Percentiles rank a stretch among this genome's conserved stretches.
These are phyloP conservation scores for Mortierella claussenii DNA, from an alignment of 192 early-diverging fungal species.

Conservation along the genomic window DNA sequence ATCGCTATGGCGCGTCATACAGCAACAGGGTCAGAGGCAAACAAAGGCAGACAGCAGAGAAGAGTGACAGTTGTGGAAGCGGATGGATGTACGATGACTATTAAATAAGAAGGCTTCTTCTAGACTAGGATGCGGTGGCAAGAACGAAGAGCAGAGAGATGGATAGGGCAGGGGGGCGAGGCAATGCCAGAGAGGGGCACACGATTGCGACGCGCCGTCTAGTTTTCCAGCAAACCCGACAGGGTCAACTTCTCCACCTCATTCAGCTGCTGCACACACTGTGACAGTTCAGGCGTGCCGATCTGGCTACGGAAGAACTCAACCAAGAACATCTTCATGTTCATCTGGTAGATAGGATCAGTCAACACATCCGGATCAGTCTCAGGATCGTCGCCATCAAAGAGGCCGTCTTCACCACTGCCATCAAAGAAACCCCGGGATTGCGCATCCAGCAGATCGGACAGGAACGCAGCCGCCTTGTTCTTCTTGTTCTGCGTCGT, in stretches of 20 bases:
- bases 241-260: slow-evolving; percentile 12
- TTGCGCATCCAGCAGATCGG: neutral
- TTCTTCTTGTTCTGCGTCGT: neutral
- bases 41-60: too few relatives aligned
- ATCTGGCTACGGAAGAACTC: slow-evolving; percentile 59
- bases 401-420: slow-evolving; percentile 30
- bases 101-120: too few relatives aligned
- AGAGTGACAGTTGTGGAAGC: too few relatives aligned
- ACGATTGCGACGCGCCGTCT: too few relatives aligned
- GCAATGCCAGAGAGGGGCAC: too few relatives aligned
- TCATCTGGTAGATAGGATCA: slow-evolving; percentile 70
- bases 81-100: too few relatives aligned
- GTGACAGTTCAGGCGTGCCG: slow-evolving; percentile 5
- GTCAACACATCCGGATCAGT: slow-evolving; percentile 70
- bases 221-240: neutral
- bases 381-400: too few relatives aligned
- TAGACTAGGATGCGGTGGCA: too few relatives aligned
- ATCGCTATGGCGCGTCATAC: too few relatives aligned
- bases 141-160: too few relatives aligned
- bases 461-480: neutral
- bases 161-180: too few relatives aligned
- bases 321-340: slow-evolving; percentile 66
- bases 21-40: too few relatives aligned
- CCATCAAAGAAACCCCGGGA: slow-evolving; percentile 16
- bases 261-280: slow-evolving; percentile 16